Conservation (phyloP, 2,329 filamentous ascomycete species). For the Ophiostoma sp. region DNA sequence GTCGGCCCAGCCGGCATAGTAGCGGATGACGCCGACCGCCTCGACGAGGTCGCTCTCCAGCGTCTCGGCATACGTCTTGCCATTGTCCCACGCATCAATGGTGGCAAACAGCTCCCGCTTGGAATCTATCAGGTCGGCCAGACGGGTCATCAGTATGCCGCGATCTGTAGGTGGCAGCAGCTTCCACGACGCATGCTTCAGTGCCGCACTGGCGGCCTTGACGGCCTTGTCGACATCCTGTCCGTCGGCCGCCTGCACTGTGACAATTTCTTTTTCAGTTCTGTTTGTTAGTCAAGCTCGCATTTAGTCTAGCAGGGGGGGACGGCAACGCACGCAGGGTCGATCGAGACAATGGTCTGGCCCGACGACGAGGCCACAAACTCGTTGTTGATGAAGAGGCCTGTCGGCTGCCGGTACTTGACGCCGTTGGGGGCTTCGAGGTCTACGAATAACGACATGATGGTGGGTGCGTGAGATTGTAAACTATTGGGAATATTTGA, state of each 20-base stretch:
- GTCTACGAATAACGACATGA: neutral
- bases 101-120: constrained; percentile 38
- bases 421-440: constrained; percentile 10
- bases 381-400: constrained; percentile 78
- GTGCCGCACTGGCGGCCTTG: constrained; percentile 23
- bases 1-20: constrained; percentile 69
- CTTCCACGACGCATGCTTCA: constrained; percentile 17
- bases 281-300: neutral
- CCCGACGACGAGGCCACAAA: constrained; percentile 63
- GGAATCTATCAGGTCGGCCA: constrained; percentile 41
- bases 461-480: neutral
- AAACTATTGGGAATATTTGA: neutral
- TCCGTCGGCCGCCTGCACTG: constrained; percentile 17
- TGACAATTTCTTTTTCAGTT: constrained; percentile 19
- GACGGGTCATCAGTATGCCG: constrained; percentile 38
- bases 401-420: constrained; percentile 32
- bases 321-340: constrained; percentile 52
- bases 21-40: constrained; percentile 48
- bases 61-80: constrained; percentile 48
- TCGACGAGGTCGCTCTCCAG: constrained; percentile 18
- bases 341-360: constrained; percentile 60
- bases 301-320: constrained; percentile 30
- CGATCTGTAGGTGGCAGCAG: constrained; percentile 29
- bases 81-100: constrained; percentile 74
- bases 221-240: constrained; percentile 24